Base-by-base conservation (phyloP, 257 asterid species). In the Solanum paucissectum region DNA sequence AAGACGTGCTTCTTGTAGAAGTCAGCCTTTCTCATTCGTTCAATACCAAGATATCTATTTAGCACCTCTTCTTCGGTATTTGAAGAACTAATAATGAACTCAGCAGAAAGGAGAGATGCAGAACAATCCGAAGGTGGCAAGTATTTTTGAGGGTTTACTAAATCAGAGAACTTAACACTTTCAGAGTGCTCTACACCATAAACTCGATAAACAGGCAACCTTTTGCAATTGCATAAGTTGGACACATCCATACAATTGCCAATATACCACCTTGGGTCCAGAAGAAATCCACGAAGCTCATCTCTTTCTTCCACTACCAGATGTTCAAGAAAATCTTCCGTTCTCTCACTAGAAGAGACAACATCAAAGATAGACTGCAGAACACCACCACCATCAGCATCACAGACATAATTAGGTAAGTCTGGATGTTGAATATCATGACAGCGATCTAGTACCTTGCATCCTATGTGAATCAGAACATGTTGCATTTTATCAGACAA, bases 261-360 rank as follows among this genome's bases (percentile, higher is more conserved):
- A 85, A 95, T 91, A 87, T 94, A 95, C 99, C 99, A 96, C 89
- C 90, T 91, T 20, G 98, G 97, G 88, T 92, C 94, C 87, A 96
- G 90, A 91, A 96, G 93, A 93, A 94, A 96, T 66, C 72, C 92
- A 42, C 98, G 96, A 75, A 96, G 98, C 88, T 91, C 98, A 83
- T 96, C 99, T 91, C 94, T 95, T 83, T 95, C 98, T 89, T 91
- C 92, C 87, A 94, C 93, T 93, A 91, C 96, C 90, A 96, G 90
- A 90, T 90, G 90, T 86, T 92, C 94, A 89, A 92, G 94, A 93
- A 94, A 96, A 66, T 83, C 72, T 86, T 92, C 92, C 83, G 89
- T 84, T 87, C 92, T 93, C 83, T 91, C 95, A 86, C 89, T 89
- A 90, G 98, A 93, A 91, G 95, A 93, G 88, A 93, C 79, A 85